A percentile compares a stretch with the other conserved stretches of the same genome.
Conservation (phyloP, 2,329 filamentous ascomycete genomes). For the Escovopsis sp. region DNA sequence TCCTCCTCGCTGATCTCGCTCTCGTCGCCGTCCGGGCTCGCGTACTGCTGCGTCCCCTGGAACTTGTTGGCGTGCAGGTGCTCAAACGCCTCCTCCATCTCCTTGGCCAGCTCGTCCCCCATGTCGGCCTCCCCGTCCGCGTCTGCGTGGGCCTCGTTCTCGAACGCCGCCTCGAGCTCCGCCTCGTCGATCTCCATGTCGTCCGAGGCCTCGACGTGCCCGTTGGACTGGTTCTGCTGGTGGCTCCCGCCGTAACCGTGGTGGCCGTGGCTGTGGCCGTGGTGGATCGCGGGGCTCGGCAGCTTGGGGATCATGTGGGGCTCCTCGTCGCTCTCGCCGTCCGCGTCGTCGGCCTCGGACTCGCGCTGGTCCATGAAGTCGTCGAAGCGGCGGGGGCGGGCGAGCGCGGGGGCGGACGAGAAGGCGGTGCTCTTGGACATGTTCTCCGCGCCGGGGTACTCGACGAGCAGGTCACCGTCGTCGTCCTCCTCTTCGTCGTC, state of each 20-base stretch:
- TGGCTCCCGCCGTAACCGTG: no score
- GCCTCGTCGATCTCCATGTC: slow-evolving; percentile 11
- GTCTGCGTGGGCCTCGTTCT: slow-evolving; percentile 11
- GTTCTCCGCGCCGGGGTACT: slow-evolving; percentile 40
- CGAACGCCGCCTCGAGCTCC: slow-evolving; percentile 20
- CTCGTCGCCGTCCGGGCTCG: slow-evolving; percentile 36
- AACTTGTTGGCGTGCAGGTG: slow-evolving; percentile 34
- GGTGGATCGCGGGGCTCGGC: slow-evolving; percentile 36
- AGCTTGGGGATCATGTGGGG: slow-evolving; percentile 37
- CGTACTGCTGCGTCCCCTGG: slow-evolving; percentile 20
- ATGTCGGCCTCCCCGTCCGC: slow-evolving; percentile 17
- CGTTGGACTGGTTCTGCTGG: slow-evolving; percentile 7
- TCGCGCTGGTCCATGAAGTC: slow-evolving; percentile 35
- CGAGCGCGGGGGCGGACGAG: slow-evolving; percentile 35
- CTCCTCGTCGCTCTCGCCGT: slow-evolving; percentile 33
- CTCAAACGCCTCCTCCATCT: slow-evolving; percentile 33
- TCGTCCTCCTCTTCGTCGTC: slow-evolving; percentile 42
- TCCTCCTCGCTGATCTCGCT: slow-evolving; percentile 55
- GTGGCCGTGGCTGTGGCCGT: slow-evolving; percentile 7
- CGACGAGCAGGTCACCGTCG: slow-evolving; percentile 42
- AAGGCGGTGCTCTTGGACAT: slow-evolving; percentile 25
- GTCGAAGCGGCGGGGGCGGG: slow-evolving; percentile 34
- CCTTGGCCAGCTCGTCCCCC: slow-evolving; percentile 31
- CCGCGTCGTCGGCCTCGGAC: slow-evolving; percentile 30
- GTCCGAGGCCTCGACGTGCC: not conserved